Evolutionary conservation across 306 rosid genomes (phyloP), one percentile per base, ranked within the genome.

Genomic region (Clitoria ternatea): DNA sequence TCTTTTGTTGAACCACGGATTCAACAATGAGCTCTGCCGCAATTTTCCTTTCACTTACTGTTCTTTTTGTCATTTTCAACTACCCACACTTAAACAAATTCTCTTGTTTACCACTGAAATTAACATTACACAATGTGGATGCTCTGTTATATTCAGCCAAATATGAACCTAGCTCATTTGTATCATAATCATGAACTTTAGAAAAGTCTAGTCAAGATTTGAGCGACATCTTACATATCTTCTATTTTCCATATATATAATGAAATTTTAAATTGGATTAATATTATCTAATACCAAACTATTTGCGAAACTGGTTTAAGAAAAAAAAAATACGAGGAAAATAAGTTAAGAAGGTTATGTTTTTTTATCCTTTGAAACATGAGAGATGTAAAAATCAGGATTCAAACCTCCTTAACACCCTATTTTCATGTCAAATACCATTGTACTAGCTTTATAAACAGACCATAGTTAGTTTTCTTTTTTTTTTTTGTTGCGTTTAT

Each of bases 1-100:
- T 77, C 85, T 68, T 53, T 61, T 72, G 72, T 66, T 75, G 60
- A 87, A 77, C 48, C 76, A 29, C 69, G 42, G 24, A 80, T 50
- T 57, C 39, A 49, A 23, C 69, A 2, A 64, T 42, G 19, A 39
- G 32, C 15, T 35, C 48, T 57, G 44, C 39, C 23, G 22, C 14
- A 43, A 47, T 4, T n/a, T 35, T 29, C 14, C 1, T n/a, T 29
- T 20, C 1, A 29, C 17, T 32, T 15, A 0, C 17, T 30, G 7
- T 5, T 35, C 7, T 69, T 44, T 72, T 72, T 67, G 48, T 20
- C 59, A 30, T 47, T 17, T 56, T 24, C 47, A 7, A 27, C 57
- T 22, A 9, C 23, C 42, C n/a, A n/a, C n/a, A n/a, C n/a, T n/a
- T n/a, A n/a, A n/a, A n/a, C n/a, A n/a, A n/a, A n/a, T n/a, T n/a